Evolutionary conservation across 2,329 filamentous ascomycete species (phyloP).

Genomic region (Aspergillus novofumigatus): DNA sequence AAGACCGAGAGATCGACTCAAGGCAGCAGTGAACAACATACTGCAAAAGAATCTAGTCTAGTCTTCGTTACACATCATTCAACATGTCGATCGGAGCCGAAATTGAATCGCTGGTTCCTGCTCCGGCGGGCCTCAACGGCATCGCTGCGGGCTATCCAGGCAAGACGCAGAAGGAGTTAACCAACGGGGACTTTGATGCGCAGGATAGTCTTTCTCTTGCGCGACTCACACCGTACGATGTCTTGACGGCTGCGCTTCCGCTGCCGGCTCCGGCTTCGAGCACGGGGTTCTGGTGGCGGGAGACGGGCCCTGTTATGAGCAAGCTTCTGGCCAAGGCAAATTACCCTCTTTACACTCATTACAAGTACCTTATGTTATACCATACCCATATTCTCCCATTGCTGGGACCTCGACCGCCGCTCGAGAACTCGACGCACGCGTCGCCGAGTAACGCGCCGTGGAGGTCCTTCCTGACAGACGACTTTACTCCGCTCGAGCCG

Average conservation of each 20-base stretch:
- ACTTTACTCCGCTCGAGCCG: constrained; percentile 2
- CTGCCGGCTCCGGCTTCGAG: neutral
- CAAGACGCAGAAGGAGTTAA: no score
- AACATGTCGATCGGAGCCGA: no score
- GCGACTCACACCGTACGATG: neutral
- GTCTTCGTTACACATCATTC: no score
- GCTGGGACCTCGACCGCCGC: neutral
- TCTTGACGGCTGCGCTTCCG: neutral
- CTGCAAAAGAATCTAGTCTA: no score
- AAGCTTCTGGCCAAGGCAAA: neutral
- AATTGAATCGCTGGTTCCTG: no score
- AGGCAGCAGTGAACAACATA: neutral
- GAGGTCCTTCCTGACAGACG: constrained; percentile 5
- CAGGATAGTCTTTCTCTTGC: neutral
- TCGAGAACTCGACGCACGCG: neutral
- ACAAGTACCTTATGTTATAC: neutral
- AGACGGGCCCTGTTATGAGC: neutral
- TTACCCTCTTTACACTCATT: neutral
- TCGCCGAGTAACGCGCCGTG: neutral
- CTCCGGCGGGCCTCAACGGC: no score
- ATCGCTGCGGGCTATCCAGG: no score
- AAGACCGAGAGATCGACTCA: no score
- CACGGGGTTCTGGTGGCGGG: neutral
- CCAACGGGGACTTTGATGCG: neutral
- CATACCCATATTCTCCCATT: neutral